Base-by-base conservation (phyloP, 73 alveolate species). In the Stentor roeselii region DNA sequence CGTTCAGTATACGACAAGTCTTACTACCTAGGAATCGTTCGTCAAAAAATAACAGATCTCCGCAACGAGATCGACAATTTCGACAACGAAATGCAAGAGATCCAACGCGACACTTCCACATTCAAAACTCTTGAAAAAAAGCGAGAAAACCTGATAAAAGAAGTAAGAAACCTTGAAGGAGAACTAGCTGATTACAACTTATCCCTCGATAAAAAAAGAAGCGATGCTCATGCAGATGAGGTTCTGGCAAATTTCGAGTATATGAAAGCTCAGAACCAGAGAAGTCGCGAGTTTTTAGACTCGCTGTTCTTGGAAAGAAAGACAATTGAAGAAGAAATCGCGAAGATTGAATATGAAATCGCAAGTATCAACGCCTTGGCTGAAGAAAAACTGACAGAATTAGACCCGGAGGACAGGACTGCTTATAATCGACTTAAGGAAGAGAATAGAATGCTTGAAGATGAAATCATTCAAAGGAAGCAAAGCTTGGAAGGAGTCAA, bases 121-220 rank as follows among this genome's bases (percentile, higher is more conserved):
- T 97, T 92, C 90, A 88, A 90, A 27, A 87, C 93, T 67, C 89
- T 97, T 27, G 97, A 97, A 87, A 94, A 92, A 83, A 93, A 96
- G 90, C 93, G 95, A 86, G 99, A 97, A 75, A 88, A 91, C 59
- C 92, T 97, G 75, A 95, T 96, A 67, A 97, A 94, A 85, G 99
- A 97, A 83, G 99, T 97, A 2, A 93, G 98, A 78, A 93, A 94
- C 42, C 91, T 94, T 42, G 99, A 97, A 89, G 99, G 99, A n/a
- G 97, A 97, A 87, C 93, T 97, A 39, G 99, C 99, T 77, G 99
- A 97, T 83, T 95, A 94, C 93, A 97, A 97, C 89, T 85, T 97
- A 78, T 98, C 99, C 59, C 93, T 95, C 21, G 99, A 97, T 88
- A 97, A 97, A 88, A 88, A 86, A 83, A 93, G 99, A 86, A 86